A percentile compares a stretch with the other conserved stretches of the same genome.
These are phyloP conservation scores for Pugionium cornutum DNA, from an alignment of 345 rosid species.

Conservation along the genomic window DNA sequence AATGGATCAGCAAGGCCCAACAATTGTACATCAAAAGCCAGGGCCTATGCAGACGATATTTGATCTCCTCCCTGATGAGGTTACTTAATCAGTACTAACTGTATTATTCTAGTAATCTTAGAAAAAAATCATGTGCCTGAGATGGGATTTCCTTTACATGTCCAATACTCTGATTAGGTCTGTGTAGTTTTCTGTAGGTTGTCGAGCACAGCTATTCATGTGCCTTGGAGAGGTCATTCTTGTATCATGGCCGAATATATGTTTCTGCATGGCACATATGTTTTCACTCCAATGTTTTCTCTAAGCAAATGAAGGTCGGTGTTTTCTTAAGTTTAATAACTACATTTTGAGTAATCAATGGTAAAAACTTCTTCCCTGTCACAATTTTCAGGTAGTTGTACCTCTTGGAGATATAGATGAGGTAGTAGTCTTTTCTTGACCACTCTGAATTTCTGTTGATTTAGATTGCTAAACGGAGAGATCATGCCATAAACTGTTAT, in stretches of 20 bases:
- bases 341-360: neutral
- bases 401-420: constrained; percentile 96
- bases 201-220: constrained; percentile 91
- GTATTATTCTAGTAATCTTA: constrained; percentile 2
- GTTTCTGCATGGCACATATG: constrained; percentile 98
- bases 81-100: constrained; percentile 34
- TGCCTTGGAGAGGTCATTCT: constrained; percentile 96
- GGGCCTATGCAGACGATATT: constrained; percentile 95
- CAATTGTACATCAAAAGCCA: constrained; percentile 94
- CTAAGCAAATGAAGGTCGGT: constrained; percentile 98
- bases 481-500: neutral
- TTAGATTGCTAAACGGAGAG: neutral
- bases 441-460: constrained; percentile 6
- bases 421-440: constrained; percentile 48
- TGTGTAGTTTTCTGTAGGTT: constrained; percentile 53
- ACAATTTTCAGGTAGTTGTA: constrained; percentile 63
- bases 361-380: neutral
- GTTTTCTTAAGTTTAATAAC: neutral
- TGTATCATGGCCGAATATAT: constrained; percentile 98
- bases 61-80: constrained; percentile 90
- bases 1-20: constrained; percentile 77
- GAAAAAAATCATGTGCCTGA: neutral
- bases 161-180: constrained; percentile 19
- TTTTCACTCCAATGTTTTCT: constrained; percentile 97
- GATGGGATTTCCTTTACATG: neutral